Evolutionary conservation across 768 basidiomycete genomes (phyloP), one percentile per base, ranked within the genome.

Genomic region (Terana coerulea): DNA sequence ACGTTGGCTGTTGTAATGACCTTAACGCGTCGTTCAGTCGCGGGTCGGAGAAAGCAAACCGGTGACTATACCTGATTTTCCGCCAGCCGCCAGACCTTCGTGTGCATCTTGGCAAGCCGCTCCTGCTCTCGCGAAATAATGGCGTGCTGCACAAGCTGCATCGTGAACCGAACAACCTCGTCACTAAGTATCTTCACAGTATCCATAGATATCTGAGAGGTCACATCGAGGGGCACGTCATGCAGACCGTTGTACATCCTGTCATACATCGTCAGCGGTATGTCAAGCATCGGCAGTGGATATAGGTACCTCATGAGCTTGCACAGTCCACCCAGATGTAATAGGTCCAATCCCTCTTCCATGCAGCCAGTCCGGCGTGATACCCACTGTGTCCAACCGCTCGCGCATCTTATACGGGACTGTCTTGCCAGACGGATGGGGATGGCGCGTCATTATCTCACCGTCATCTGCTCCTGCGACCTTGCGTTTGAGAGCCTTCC

Each of bases 71-170:
- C 78, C 58, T 76, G 69, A 26, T 72, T 71, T 39, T 65, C 66
- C 11, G 70, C 69, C 3, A 72, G 47, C 41, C 74, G 70, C 83
- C 86, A 89, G 6, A 74, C 82, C 58, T 78, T 84, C 41, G 78
- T 78, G 17, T 76, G 75, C 34, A 71, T 69, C 66, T 87, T 88
- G 60, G 84, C 61, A 28, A 68, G 65, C 47, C 71, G 64, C 57
- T 86, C 86, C 51, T 83, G 77, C 58, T 86, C 83, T 35, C 78
- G 77, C 31, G 75, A 68, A 6, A 78, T 68, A 36, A 87, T 74
- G 19, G 76, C 70, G 29, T 72, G 73, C 49, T 78, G 75, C 2
- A 84, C 66, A 0, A 81, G 47, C 31, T 77, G 72, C 7, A 74
- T 72, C 14, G 76, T 69, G 57, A 87, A 89, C 28, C 74, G 69